Base-by-base conservation (phyloP, 1,284 basidiomycete species). In the Farysia itapuensis region DNA sequence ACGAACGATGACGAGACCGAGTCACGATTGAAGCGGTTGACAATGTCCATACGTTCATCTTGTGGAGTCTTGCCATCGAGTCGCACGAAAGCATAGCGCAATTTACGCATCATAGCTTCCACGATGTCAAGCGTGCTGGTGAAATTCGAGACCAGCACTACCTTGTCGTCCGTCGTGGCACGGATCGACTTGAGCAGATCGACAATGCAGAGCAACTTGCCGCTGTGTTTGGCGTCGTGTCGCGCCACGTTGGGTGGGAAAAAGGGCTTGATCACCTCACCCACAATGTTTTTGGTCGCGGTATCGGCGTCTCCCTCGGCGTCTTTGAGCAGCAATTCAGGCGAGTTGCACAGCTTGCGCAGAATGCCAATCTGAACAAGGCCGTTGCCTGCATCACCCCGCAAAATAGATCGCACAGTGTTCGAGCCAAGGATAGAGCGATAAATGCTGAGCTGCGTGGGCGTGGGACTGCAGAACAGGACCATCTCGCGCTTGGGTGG, bases 271-370 rank as follows among this genome's bases (percentile, higher is more conserved):
- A 28, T 24, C 8, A 57, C 30, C 21, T 64, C 53, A 30, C 58
- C 49, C 6, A 70, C 33, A 0, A 70, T 28, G 9, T 45, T 29
- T 26, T 59, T 50, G 12, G 67, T 65, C 8, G 54, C 30, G 11
- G 50, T 52, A 12, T 44, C 45, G 0, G 47, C 56, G 6, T 25
- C 37, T 1, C 40, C 61, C 24, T 80, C 81, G 61, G 84, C 84
- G 54, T 87, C 85, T 35, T 83, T 83, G 16, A 85, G 84, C 19
- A 97, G 79, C 15, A 97, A 80, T 48, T 91, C 85, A 0, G 94
- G 93, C 60, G 91, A 90, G 72, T 90, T 97, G 79, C 90, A 92
- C 50, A 97, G 84, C 80, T 96, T 95, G 18, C 87, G 88, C 37
- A 79, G 60, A 2, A 74, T 36, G 11, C 59, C 61, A 30, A 79